Evolutionary conservation across 768 basidiomycete genomes (phyloP), one percentile per base, ranked within the genome.

Genomic region (Hemileccinum rubropunctum): DNA sequence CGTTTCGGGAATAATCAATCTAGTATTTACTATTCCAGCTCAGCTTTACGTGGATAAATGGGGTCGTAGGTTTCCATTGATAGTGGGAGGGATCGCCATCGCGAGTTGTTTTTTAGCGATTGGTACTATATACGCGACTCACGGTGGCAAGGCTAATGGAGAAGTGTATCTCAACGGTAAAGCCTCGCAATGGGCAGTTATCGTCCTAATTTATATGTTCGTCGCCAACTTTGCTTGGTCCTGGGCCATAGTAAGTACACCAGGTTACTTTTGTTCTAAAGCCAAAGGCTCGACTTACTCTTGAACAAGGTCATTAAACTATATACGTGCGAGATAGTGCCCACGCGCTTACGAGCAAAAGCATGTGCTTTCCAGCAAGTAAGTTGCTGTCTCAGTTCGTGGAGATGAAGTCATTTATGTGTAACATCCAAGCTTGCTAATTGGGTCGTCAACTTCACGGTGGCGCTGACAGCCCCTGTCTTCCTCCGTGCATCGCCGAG

Each of bases 151-250:
- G 50, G 57, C 15, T 1, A 49, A 62, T 12, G 62, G 62, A 12
- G 52, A 53, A 30, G 57, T 64, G 32, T 52, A 65, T 27, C 56
- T 67, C 23, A 41, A 41, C 2, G 56, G 56, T 15, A 67, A 57
- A 52, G 17, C 33, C 20, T 48, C 58, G 5, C 60, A 71, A 37
- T 76, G 71, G 70, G 65, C 66, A 3, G 67, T 75, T 39, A 74
- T 79, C 54, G 65, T 69, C 23, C 57, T 77, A n/a, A 76, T 79
- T 58, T 77, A 78, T 54, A 42, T 74, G 41, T 79, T 77, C 51
- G 63, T 77, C 26, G 63, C 73, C 35, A 71, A 69, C 28, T 78
- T 76, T 50, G 58, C 69, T 4, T 60, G 68, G 50, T 73, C 69
- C 36, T 78, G 78, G 77, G 75, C 73, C 14, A 64, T 77, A 50